Evolutionary conservation across 306 rosid genomes (phyloP).

Genomic region (Clitoria ternatea): DNA sequence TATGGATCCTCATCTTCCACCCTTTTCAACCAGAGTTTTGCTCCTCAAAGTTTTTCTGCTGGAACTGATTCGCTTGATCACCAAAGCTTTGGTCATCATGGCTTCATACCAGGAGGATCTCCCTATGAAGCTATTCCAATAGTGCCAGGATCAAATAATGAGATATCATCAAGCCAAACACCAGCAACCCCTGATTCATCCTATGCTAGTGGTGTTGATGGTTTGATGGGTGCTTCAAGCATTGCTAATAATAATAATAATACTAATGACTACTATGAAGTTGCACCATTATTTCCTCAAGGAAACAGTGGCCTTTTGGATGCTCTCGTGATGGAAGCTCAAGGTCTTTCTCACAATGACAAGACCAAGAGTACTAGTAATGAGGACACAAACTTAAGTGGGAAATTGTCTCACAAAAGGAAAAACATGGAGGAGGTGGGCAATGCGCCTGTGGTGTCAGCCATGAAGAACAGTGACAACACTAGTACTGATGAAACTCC

Average conservation of each 20-base stretch:
- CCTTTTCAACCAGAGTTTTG: constrained; percentile 29
- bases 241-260: neutral
- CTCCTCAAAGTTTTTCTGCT: neutral
- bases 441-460: constrained; percentile 20
- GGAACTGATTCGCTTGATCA: constrained; percentile 20
- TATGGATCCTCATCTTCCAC: constrained; percentile 36
- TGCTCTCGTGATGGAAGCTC: constrained; percentile 47
- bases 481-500: constrained; percentile 25
- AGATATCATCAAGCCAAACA: constrained; percentile 62
- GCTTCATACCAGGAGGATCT: constrained; percentile 22
- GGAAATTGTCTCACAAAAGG: constrained; percentile 23
- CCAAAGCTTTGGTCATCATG: constrained; percentile 18
- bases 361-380: constrained; percentile 30
- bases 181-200: constrained; percentile 52
- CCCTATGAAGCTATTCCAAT: constrained; percentile 28
- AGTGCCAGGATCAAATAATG: constrained; percentile 18
- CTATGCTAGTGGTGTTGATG: constrained; percentile 38
- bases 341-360: constrained; percentile 26
- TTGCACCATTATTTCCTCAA: constrained; percentile 8
- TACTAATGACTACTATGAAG: constrained; percentile 15
- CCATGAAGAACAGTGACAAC: constrained; percentile 25
- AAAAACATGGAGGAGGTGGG: constrained; percentile 37
- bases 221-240: constrained; percentile 31
- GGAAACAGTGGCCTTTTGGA: constrained; percentile 59
- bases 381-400: constrained; percentile 16